A percentile compares a stretch with the other conserved stretches of the same genome.
Conservation (phyloP, 495 filamentous ascomycete species). For the Penicillium angulare region DNA sequence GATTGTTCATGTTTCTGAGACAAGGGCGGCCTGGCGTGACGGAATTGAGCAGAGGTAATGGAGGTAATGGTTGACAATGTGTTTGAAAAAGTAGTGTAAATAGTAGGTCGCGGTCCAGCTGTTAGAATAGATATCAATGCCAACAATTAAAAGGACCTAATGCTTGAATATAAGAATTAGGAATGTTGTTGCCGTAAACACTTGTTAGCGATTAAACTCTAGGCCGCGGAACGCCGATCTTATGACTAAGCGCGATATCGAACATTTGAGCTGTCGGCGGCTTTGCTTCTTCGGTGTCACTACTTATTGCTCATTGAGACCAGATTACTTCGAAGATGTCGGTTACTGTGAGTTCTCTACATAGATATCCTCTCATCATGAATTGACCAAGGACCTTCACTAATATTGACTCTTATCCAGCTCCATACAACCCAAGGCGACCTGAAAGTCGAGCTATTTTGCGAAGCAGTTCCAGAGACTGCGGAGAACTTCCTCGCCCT, state of each 20-base stretch:
- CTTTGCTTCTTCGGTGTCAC: conserved; percentile 1
- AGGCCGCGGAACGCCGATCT: conserved; percentile 9
- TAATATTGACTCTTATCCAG: conserved; percentile 49
- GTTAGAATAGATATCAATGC: too few species aligned
- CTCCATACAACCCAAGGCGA: conserved; percentile 88
- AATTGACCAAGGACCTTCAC: neutral
- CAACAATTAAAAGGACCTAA: neutral
- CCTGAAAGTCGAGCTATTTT: conserved; percentile 95
- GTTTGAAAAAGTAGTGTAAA: too few species aligned
- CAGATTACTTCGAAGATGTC: conserved; percentile 23
- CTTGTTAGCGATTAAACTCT: neutral
- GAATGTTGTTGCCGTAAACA: conserved; percentile 8
- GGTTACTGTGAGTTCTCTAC: conserved; percentile 27
- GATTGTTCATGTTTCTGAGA: conserved; percentile 47
- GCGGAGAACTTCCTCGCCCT: conserved; percentile 97
- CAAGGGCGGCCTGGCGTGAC: neutral
- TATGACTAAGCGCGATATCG: conserved; percentile 23
- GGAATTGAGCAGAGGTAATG: neutral
- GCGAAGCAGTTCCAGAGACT: conserved; percentile 89
- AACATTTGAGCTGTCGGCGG: too few species aligned
- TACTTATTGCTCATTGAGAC: neutral
- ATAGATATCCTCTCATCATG: neutral
- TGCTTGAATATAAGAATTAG: neutral
- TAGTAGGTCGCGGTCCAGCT: too few species aligned
- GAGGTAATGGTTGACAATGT: neutral